Base-by-base conservation (phyloP, 1,139 yeast genomes). In the Suhomyces chickasaworum region DNA sequence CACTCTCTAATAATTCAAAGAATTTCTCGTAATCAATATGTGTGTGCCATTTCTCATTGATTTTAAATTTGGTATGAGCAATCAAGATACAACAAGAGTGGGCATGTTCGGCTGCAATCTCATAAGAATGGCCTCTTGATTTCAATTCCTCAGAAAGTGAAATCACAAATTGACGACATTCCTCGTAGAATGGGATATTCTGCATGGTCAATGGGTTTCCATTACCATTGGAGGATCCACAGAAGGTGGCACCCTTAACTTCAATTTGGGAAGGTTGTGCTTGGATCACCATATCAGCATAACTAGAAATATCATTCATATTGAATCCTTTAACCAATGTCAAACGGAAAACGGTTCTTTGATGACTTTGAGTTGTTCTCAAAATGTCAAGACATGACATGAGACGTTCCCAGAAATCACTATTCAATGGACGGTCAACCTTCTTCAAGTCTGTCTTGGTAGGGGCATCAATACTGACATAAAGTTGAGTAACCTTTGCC, bases 171-270 rank as follows among this genome's bases (percentile, higher is more conserved):
- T 65, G 69, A 57, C 83, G 84, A 61, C 96, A 91, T 63, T 90
- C 98, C 53, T 89, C 96, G 62, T 90, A 90, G 61, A 88, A 90
- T 39, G 98, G 98, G 46, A 90, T 91, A 60, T 90, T 90, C 64
- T 89, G 93, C 97, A 90, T 90, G 3, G 97, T 89, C 55, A 90
- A 75, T 40, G 96, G 93, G 60, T 89, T 89, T 39, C 93, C 91
- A 62, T 89, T 86, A 44, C 86, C 88, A 51, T 70, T 73, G 16
- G 89, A 82, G 0, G 95, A 84, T 0, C 97, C 97, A 68, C 97
- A 89, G 68, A 87, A 90, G 0, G 97, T 90, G 10, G 96, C 97
- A 46, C 97, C 97, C 67, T 90, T 90, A 49, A 90, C 86, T 66
- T 90, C 98, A 51, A 90, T 87, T 58, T 90, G 88, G 35, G 96